Conservation (phyloP, 139 green algal species). For the Trebouxia sp. region DNA sequence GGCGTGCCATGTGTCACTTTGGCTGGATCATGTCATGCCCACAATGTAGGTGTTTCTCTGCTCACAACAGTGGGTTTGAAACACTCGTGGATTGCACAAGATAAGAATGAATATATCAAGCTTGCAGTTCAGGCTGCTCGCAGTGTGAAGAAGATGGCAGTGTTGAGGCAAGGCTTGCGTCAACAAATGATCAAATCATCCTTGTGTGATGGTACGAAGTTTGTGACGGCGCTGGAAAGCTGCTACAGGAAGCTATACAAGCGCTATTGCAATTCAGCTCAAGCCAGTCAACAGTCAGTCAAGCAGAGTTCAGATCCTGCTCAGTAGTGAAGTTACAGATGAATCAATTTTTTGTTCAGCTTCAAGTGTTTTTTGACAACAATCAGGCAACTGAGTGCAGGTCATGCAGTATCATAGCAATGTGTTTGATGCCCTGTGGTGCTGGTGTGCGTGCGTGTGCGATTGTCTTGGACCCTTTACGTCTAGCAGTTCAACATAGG, state of each 20-base stretch:
- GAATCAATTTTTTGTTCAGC: no score
- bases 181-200: conserved; percentile 74
- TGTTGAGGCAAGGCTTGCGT: conserved; percentile 71
- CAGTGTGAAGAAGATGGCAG: conserved; percentile 58
- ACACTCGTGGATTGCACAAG: conserved; percentile 75
- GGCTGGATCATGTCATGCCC: conserved; percentile 84
- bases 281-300: neutral
- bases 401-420: no score
- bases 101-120: conserved; percentile 81
- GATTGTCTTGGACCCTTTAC: no score
- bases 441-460: no score
- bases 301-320: neutral
- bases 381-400: no score
- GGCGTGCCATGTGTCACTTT: conserved; percentile 41
- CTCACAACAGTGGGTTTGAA: conserved; percentile 77
- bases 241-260: conserved; percentile 77
- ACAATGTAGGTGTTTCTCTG: conserved; percentile 93
- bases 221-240: conserved; percentile 77
- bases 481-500: no score
- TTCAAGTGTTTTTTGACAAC: no score
- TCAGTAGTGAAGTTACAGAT: neutral
- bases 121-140: conserved; percentile 60
- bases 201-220: conserved; percentile 79
- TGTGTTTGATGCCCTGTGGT: no score
- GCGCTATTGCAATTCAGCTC: neutral